These are phyloP conservation scores for Podospora bellae-mahoneyi DNA, from an alignment of 495 filamentous ascomycete genomes.

Conservation along the genomic window DNA sequence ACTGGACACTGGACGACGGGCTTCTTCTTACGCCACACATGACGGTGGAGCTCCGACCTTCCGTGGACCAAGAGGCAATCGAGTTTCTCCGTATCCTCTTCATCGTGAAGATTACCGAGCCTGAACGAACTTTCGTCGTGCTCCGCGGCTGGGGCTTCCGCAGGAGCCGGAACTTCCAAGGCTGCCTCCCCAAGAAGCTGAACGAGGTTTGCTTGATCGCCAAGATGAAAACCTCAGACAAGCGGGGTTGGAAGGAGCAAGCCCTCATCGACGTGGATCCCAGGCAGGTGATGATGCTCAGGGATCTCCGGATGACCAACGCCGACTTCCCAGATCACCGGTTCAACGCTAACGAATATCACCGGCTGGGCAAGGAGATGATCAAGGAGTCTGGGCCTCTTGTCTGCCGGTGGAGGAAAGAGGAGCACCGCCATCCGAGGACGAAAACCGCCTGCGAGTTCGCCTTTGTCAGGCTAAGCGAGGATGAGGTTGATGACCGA, in stretches of 20 bases:
- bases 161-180: neutral
- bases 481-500: conserved; percentile 21
- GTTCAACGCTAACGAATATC: conserved; percentile 15
- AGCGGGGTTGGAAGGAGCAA: conserved; percentile 38
- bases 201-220: conserved; percentile 49
- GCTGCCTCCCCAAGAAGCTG: conserved; percentile 6
- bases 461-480: conserved; percentile 25
- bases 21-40: neutral
- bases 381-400: conserved; percentile 34
- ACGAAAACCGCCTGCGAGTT: conserved; percentile 34
- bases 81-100: conserved; percentile 18
- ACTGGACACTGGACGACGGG: neutral
- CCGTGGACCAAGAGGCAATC: neutral
- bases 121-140: neutral
- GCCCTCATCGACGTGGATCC: conserved; percentile 44
- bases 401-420: conserved; percentile 39
- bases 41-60: neutral
- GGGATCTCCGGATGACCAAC: conserved; percentile 54
- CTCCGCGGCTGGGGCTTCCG: conserved; percentile 19
- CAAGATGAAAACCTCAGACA: conserved; percentile 44
- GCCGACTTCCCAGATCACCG: conserved; percentile 40
- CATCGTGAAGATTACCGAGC: neutral
- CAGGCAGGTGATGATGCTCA: conserved; percentile 29
- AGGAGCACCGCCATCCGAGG: conserved; percentile 24
- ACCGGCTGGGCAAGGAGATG: conserved; percentile 13